These are phyloP conservation scores for Amanita fuliginea DNA, from an alignment of 768 basidiomycete species.

Conservation along the genomic window DNA sequence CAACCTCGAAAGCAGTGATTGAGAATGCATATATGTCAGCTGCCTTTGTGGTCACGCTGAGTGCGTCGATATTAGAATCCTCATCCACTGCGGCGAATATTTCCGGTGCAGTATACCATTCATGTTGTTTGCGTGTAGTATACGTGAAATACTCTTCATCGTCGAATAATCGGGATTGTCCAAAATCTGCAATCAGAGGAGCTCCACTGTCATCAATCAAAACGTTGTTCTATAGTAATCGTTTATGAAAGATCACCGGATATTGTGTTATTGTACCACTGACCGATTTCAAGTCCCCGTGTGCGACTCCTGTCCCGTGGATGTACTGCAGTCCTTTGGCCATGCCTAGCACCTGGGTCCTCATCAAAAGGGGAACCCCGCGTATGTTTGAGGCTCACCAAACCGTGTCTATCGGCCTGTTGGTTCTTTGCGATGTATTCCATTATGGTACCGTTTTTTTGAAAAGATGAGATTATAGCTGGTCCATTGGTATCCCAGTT, in stretches of 20 bases:
- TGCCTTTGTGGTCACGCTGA: background rate
- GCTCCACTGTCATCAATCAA: background rate
- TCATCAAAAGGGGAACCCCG: background rate
- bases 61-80: background rate
- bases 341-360: background rate
- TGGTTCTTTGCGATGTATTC: background rate
- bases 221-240: background rate
- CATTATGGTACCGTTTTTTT: background rate
- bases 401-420: background rate
- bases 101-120: background rate
- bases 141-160: background rate
- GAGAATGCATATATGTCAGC: slow-evolving; percentile 1
- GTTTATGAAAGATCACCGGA: background rate
- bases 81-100: background rate
- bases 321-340: background rate
- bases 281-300: slow-evolving; percentile 2
- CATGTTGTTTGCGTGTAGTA: background rate
- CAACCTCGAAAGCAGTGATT: background rate
- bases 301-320: background rate
- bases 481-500: background rate
- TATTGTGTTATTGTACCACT: background rate
- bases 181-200: background rate
- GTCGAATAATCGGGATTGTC: background rate
- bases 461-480: background rate
- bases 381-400: background rate